These are phyloP conservation scores for Nidula niveotomentosa DNA, from an alignment of 1,284 basidiomycete species.

Conservation along the genomic window DNA sequence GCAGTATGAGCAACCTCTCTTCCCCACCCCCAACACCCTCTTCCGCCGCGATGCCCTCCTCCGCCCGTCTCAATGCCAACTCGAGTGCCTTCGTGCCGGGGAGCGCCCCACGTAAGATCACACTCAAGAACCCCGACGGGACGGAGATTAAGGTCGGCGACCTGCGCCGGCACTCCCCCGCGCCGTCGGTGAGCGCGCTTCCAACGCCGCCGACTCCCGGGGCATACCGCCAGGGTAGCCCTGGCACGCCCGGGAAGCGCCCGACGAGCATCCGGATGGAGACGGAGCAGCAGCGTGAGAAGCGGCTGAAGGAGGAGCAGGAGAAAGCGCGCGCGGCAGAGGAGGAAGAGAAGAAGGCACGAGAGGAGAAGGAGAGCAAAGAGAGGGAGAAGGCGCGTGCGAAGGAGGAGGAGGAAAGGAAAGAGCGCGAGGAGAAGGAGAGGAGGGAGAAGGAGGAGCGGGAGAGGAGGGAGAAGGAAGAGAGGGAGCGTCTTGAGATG, in stretches of 20 bases:
- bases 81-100: constrained; percentile 66
- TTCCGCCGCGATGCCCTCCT: constrained; percentile 36
- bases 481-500: constrained; percentile 7
- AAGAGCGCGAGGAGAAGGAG: constrained; percentile 34
- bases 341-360: constrained; percentile 40
- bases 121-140: constrained; percentile 57
- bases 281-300: constrained; percentile 52
- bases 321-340: constrained; percentile 47
- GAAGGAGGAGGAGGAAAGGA: constrained; percentile 24
- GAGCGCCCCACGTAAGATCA: constrained; percentile 37
- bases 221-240: constrained; percentile 31
- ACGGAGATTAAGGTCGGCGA: constrained; percentile 56
- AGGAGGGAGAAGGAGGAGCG: constrained; percentile 22
- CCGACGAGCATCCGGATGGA: constrained; percentile 52
- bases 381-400: constrained; percentile 37
- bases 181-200: constrained; percentile 39
- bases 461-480: constrained; percentile 9
- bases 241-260: constrained; percentile 33
- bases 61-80: constrained; percentile 53
- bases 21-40: constrained; percentile 73
- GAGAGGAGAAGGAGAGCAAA: constrained; percentile 25
- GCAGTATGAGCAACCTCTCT: constrained; percentile 46
- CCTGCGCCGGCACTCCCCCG: constrained; percentile 45
- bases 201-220: constrained; percentile 29
- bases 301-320: constrained; percentile 42